Percentiles rank a stretch among this genome's conserved stretches.
phyloP scores from a whole-genome alignment of 306 rosid species.

The Fagus sylvatica region DNA sequence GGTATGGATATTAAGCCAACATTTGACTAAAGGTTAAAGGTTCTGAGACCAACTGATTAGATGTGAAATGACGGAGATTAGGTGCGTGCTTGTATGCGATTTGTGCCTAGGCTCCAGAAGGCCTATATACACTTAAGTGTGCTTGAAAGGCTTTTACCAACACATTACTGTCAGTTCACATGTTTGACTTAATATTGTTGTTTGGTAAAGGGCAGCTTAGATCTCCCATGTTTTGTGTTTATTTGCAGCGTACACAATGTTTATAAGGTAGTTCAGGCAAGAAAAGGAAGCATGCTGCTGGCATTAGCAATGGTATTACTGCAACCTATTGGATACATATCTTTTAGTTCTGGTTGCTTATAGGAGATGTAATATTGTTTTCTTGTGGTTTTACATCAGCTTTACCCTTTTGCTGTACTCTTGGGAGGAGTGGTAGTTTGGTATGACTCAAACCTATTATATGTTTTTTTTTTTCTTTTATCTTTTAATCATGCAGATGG shows the following conservation, averaged over 20 bases:
- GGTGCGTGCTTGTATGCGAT: too few relatives aligned
- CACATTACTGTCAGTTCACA: too few relatives aligned
- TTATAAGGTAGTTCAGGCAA: constrained; percentile 74
- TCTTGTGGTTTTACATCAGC: constrained; percentile 48
- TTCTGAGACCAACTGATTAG: too few relatives aligned
- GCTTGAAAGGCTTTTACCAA: too few relatives aligned
- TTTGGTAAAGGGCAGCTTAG: constrained; percentile 16
- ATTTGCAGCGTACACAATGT: constrained; percentile 71
- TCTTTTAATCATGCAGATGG: constrained; percentile 14
- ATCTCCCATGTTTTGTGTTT: constrained; percentile 30
- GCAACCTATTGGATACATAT: constrained; percentile 7
- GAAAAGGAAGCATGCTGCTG: constrained; percentile 71
- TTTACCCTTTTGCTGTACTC: constrained; percentile 76
- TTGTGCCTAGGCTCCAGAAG: too few relatives aligned
- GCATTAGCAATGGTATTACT: constrained; percentile 87
- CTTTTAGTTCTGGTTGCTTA: constrained; percentile 20
- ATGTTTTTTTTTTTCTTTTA: background rate
- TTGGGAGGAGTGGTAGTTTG: constrained; percentile 76
- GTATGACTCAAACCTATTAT: constrained; percentile 47
- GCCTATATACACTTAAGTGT: too few relatives aligned
- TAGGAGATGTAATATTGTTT: constrained; percentile 14
- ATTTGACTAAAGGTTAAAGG: too few relatives aligned
- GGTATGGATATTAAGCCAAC: too few relatives aligned
- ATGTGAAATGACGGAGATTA: too few relatives aligned
- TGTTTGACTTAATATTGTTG: constrained; percentile 7